Evolutionary conservation across 2,329 filamentous ascomycete species (phyloP).

Genomic region (Pseudogymnoascus sp.): DNA sequence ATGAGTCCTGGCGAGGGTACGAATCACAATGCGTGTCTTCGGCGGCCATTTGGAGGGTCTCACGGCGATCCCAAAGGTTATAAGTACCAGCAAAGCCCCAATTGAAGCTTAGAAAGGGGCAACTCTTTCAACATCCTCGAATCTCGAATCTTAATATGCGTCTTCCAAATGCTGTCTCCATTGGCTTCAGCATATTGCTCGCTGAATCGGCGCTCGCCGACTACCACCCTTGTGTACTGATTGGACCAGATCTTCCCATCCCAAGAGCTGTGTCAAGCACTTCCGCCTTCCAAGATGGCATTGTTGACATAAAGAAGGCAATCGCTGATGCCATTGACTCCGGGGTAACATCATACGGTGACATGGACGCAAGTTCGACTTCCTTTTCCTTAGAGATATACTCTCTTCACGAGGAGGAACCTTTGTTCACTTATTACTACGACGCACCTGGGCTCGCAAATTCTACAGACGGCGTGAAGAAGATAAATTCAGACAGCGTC

Average conservation of each 20-base stretch:
- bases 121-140: not conserved
- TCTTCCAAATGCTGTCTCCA: not conserved
- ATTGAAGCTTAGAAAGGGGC: not conserved
- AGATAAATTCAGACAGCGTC: conserved; percentile 33
- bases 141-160: not conserved
- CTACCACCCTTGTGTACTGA: not conserved
- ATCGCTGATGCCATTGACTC: not conserved
- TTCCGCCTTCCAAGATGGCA: not conserved
- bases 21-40: not conserved
- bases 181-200: not conserved
- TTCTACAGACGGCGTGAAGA: conserved; percentile 26
- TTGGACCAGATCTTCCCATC: not conserved
- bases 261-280: not conserved
- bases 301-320: not conserved
- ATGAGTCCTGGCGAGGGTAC: not conserved
- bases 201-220: not conserved
- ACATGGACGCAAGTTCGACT: conserved; percentile 16
- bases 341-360: not conserved
- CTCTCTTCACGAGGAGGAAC: conserved; percentile 26
- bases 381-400: conserved; percentile 35
- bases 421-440: conserved; percentile 30
- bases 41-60: not conserved
- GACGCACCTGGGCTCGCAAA: conserved; percentile 26
- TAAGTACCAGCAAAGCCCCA: not conserved
- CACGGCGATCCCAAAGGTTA: not conserved